phyloP scores from a whole-genome alignment of 768 basidiomycete species.

The Tulasnella sp. region DNA sequence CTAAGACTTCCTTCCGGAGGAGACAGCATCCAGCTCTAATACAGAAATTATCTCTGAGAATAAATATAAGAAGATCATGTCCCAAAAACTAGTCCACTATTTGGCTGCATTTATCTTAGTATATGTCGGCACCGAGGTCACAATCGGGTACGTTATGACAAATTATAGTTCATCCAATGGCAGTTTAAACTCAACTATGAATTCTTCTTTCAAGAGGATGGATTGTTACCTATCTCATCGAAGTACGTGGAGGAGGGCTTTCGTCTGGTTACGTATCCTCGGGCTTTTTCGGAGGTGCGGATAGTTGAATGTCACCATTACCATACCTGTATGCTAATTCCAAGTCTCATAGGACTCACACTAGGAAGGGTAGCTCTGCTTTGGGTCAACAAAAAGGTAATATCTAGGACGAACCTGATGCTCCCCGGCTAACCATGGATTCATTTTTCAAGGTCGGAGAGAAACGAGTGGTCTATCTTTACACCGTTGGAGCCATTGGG shows the following conservation, averaged over 20 bases:
- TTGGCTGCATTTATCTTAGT: slow-evolving; percentile 17
- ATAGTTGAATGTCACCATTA: background rate
- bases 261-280: slow-evolving; percentile 39
- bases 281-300: slow-evolving; percentile 33
- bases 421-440: background rate
- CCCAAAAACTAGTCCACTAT: slow-evolving; percentile 11
- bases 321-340: background rate
- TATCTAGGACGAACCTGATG: background rate
- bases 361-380: slow-evolving; percentile 14
- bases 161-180: background rate
- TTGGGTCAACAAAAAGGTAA: slow-evolving; percentile 14
- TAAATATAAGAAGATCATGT: slow-evolving; percentile 13
- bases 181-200: background rate
- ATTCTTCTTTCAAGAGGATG: slow-evolving; percentile 35
- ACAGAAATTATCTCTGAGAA: background rate
- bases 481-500: slow-evolving; percentile 19
- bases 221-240: slow-evolving; percentile 41
- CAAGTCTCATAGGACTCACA: background rate
- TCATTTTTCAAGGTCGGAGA: slow-evolving; percentile 9
- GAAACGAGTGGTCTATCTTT: slow-evolving; percentile 17
- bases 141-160: slow-evolving; percentile 3
- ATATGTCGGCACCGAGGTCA: slow-evolving; percentile 18
- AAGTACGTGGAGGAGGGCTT: slow-evolving; percentile 34
- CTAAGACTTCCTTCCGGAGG: background rate
- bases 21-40: background rate